Base-by-base conservation (phyloP, 352 stramenopile genomes). In the Hyaloperonospora brassicae region DNA sequence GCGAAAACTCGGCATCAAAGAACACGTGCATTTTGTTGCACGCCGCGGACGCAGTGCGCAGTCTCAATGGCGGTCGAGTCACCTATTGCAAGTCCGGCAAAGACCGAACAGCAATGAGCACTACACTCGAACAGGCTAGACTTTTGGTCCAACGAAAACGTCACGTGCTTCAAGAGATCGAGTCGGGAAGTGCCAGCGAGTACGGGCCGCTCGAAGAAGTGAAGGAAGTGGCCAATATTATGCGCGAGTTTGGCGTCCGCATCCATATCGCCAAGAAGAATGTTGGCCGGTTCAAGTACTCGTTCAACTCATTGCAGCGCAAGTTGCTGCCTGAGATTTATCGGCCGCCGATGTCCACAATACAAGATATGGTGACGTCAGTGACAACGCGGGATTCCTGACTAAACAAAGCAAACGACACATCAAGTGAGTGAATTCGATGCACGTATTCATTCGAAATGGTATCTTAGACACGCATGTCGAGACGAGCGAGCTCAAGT, bases 11-110 rank as follows among this genome's bases (percentile, higher is more conserved):
- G 41, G 64, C 76, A 14, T 76, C 74, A 9, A 96, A 96, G 59
- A 92, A 94, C 64, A 88, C 81, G n/a, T 79, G 72, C 50, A 93
- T 96, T 41, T 65, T 96, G 13, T 59, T 93, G 38, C 77, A 91
- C 49, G 83, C 87, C 0, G 79, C 66, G 2, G 85, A 95, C 48
- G 77, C 85, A 5, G 87, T 95, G 25, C 89, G 95, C 14, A 89
- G 84, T 57, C 61, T 98, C 21, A 88, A 95, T 46, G 94, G 93
- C 31, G 93, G 91, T 0, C 81, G 89, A 31, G 74, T 97, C 25
- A 97, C 96, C 0, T 98, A 97, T 76, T 98, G 95, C 79, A 98
- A 98, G 60, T 96, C 79, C n/a, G 95, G 96, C 25, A 98, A 98
- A 64, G 95, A 98, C 71, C 85, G 96, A 49, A 98, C 96, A 10